These are phyloP conservation scores for Saxispiralis lemnorum DNA, from an alignment of 495 filamentous ascomycete species.

Conservation along the genomic window DNA sequence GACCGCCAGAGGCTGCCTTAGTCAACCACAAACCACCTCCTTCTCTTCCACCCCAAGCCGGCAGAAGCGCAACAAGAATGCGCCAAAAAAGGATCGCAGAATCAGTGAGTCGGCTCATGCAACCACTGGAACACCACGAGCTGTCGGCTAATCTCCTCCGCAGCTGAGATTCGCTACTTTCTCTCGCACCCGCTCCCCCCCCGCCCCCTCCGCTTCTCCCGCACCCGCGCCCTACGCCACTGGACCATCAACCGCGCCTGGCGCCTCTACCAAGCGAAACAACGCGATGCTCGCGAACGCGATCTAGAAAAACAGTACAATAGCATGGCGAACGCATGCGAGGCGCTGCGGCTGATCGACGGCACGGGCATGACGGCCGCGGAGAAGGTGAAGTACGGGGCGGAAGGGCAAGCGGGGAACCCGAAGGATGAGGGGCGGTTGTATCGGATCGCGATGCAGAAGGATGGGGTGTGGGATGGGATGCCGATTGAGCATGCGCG, in stretches of 20 bases:
- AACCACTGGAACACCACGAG: not conserved
- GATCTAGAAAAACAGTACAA: conserved; percentile 61
- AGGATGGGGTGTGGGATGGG: conserved; percentile 54
- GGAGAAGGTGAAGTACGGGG: conserved; percentile 29
- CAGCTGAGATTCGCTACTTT: conserved; percentile 48
- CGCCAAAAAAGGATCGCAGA: conserved; percentile 15
- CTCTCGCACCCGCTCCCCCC: conserved; percentile 48
- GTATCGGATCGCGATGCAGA: conserved; percentile 70
- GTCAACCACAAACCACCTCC: conserved; percentile 4
- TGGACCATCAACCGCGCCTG: conserved; percentile 99
- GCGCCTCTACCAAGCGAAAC: conserved; percentile 50
- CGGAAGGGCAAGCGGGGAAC: conserved; percentile 35
- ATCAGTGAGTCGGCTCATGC: conserved; percentile 29
- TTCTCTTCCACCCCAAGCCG: conserved; percentile 18
- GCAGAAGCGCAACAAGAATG: conserved; percentile 9
- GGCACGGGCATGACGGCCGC: conserved; percentile 21
- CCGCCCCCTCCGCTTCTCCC: conserved; percentile 67
- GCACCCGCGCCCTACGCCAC: conserved; percentile 77
- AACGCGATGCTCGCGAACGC: conserved; percentile 38
- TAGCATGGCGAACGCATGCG: conserved; percentile 60
- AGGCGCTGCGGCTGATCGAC: conserved; percentile 46
- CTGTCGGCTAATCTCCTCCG: not conserved
- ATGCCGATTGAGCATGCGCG: conserved; percentile 81
- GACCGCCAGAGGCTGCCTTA: conserved; percentile 7
- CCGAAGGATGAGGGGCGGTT: conserved; percentile 52